Evolutionary conservation across 345 rosid species (phyloP).

Genomic region (Corchorus capsularis): DNA sequence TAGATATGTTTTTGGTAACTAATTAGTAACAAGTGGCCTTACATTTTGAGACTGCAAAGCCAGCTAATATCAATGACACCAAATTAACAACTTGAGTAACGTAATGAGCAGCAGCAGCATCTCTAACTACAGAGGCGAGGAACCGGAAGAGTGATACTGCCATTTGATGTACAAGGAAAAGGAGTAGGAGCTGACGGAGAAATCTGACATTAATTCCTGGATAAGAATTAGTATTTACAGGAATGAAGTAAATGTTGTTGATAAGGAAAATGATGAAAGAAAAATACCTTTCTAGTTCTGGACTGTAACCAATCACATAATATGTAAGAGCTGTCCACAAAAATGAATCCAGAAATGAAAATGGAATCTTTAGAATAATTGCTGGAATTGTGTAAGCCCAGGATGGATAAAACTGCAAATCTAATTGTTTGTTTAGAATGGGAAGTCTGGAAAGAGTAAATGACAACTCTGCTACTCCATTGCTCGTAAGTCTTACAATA

Average conservation of each 20-base stretch:
- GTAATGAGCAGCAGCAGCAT: constrained; percentile 31
- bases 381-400: constrained; percentile 51
- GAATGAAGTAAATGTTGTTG: too few relatives aligned
- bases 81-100: constrained; percentile 18
- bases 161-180: constrained; percentile 46
- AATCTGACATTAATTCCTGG: constrained; percentile 32
- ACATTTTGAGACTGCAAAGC: constrained; percentile 44
- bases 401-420: constrained; percentile 48
- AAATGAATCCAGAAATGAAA: constrained; percentile 45
- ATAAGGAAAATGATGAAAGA: neutral
- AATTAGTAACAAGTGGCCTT: constrained; percentile 17
- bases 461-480: constrained; percentile 42
- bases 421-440: constrained; percentile 51
- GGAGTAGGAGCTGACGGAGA: constrained; percentile 38
- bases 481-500: constrained; percentile 33
- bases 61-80: constrained; percentile 36
- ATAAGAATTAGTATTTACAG: too few relatives aligned
- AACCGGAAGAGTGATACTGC: constrained; percentile 46
- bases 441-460: constrained; percentile 40
- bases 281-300: constrained; percentile 45
- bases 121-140: constrained; percentile 34
- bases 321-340: constrained; percentile 54
- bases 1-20: neutral
- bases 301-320: constrained; percentile 51
- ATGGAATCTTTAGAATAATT: constrained; percentile 42